phyloP scores from a whole-genome alignment of 805 yeast species.

The Kluyveromyces aestuarii region DNA sequence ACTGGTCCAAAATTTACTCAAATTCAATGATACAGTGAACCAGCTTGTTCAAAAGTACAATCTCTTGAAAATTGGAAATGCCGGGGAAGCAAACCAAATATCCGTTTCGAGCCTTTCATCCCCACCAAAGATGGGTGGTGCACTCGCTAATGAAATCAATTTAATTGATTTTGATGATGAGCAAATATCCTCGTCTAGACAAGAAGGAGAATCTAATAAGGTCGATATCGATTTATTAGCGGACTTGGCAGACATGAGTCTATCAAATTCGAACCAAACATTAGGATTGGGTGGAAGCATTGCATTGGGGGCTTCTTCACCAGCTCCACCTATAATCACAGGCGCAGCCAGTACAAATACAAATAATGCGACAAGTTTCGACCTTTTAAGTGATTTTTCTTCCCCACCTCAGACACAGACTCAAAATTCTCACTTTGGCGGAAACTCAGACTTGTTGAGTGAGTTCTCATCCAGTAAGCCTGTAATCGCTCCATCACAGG shows the following conservation, averaged over 20 bases:
- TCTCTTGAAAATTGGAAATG: slow-evolving; percentile 55
- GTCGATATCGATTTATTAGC: slow-evolving; percentile 62
- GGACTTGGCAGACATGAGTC: slow-evolving; percentile 57
- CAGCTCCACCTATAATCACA: slow-evolving; percentile 15
- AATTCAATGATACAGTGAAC: slow-evolving; percentile 69
- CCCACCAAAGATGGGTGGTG: slow-evolving; percentile 25
- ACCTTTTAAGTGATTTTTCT: slow-evolving; percentile 12
- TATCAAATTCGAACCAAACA: slow-evolving; percentile 31
- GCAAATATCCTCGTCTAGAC: slow-evolving; percentile 19
- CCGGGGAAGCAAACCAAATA: slow-evolving; percentile 41
- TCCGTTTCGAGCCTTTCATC: slow-evolving; percentile 33
- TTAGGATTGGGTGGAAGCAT: slow-evolving; percentile 49
- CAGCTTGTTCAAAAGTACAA: slow-evolving; percentile 58
- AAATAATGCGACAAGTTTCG: slow-evolving; percentile 14
- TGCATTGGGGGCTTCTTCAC: slow-evolving; percentile 29
- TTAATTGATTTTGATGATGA: slow-evolving; percentile 73
- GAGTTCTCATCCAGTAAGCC: slow-evolving; percentile 5
- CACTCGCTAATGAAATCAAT: slow-evolving; percentile 37
- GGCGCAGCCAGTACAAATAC: slow-evolving; percentile 11
- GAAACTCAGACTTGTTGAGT: slow-evolving; percentile 10
- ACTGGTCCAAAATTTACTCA: slow-evolving; percentile 54
- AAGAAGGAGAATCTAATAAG: slow-evolving; percentile 18
- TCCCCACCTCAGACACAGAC: slow-evolving; percentile 11
- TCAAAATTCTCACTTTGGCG: slow-evolving; percentile 1
- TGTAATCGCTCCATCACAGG: slow-evolving; percentile 8